Percentiles rank a stretch among this genome's conserved stretches.
Conservation (phyloP, 78 protist genomes). For the Cavenderia fasciculata region DNA sequence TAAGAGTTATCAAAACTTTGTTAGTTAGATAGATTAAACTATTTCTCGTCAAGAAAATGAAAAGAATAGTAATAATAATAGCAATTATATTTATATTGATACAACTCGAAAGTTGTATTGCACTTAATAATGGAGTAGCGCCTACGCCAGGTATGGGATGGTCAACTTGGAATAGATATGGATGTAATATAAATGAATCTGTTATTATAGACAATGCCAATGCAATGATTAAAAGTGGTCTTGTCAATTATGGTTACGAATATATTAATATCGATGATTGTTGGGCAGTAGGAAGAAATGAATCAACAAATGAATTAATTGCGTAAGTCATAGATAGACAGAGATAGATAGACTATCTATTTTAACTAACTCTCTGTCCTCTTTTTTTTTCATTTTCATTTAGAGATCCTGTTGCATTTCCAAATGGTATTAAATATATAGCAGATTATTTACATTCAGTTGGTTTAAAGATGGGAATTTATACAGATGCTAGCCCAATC, state of each 20-base stretch:
- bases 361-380: background rate
- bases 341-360: too few relatives aligned
- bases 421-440: slow-evolving; percentile 86
- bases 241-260: slow-evolving; percentile 84
- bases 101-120: too few relatives aligned
- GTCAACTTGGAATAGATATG: slow-evolving; percentile 71
- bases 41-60: too few relatives aligned
- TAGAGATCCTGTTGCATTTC: slow-evolving; percentile 85
- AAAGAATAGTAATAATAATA: too few relatives aligned
- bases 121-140: slow-evolving; percentile 46
- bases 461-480: slow-evolving; percentile 90
- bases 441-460: slow-evolving; percentile 84
- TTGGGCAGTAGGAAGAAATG: slow-evolving; percentile 62
- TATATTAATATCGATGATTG: slow-evolving; percentile 83
- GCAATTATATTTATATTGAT: too few relatives aligned
- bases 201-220: slow-evolving; percentile 72
- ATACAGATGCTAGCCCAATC: slow-evolving; percentile 82
- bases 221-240: slow-evolving; percentile 80
- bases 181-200: slow-evolving; percentile 86
- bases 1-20: too few relatives aligned
- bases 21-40: too few relatives aligned
- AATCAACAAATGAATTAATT: background rate
- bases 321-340: background rate
- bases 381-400: background rate
- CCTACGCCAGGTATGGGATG: slow-evolving; percentile 67